Evolutionary conservation across 1,284 basidiomycete species (phyloP), one percentile per base, ranked within the genome.

Genomic region (Cutaneotrichosporon dermatis): DNA sequence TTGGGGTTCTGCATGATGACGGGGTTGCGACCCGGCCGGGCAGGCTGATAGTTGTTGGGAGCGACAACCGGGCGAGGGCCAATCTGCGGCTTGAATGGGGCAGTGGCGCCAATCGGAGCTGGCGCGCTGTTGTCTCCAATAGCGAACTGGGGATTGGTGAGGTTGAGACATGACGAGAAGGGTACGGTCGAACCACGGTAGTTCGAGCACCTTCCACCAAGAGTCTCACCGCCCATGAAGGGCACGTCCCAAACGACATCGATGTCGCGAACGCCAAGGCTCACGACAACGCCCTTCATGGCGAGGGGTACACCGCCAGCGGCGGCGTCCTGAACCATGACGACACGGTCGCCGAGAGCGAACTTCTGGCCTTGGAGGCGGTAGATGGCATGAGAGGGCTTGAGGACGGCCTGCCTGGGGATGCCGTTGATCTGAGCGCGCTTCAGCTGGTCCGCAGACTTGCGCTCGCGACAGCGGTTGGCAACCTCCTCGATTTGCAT

Each of bases 211-310:
- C 90, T 90, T 66, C 90, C 90, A 13, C 85, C 85, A 4, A 99
- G 81, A 0, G 89, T 96, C 2, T 85, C 84, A 8, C 96, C 95
- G 40, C 92, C 87, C 83, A 99, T 90, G 80, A 98, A 99, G 0
- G 92, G 84, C 16, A 88, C 86, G 75, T 99, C 96, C 88, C 96
- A 99, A 0, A 96, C 85, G n/a, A 99, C 88, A 74, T 99, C 96
- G 82, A 99, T 88, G 9, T 88, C 86, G 70, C 88, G 89, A 11
- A 86, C 80, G 68, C 86, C 89, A 69, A 99, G 80, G 4, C 94
- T 92, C 56, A 99, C 85, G 13, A 98, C 92, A 7, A 95, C 90
- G 44, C 96, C 96, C 76, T 95, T 95, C 57, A 89, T 88, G 2
- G 88, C 87, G 9, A 98, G 82, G 0, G 94, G 93, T 0, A 99